Conservation (phyloP, 768 basidiomycete genomes). For the Sporobolomyces phaffii region DNA sequence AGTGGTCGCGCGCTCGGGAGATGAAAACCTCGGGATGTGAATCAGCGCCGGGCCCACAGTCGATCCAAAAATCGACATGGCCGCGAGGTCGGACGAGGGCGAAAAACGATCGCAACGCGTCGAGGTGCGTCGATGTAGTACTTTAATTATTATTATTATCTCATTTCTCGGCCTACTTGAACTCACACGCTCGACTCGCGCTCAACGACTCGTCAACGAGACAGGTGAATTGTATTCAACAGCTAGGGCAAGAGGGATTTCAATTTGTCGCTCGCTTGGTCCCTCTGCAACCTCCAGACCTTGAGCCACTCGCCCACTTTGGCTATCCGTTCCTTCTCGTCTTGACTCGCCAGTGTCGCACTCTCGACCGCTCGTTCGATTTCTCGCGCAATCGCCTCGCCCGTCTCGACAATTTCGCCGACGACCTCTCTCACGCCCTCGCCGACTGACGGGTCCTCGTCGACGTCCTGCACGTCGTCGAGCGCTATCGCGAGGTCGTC, state of each 20-base stretch:
- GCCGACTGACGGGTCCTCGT: not conserved
- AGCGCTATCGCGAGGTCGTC: conserved; percentile 29
- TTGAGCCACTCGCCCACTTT: conserved; percentile 13
- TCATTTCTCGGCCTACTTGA: no score
- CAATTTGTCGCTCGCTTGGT: conserved; percentile 3
- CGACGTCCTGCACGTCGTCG: conserved; percentile 15
- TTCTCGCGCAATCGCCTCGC: not conserved
- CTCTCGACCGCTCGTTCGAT: conserved; percentile 3
- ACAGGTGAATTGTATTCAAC: no score
- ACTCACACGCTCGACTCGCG: no score
- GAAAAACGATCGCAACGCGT: conserved; percentile 2
- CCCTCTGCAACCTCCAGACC: conserved; percentile 21
- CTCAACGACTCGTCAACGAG: no score
- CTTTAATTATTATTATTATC: no score
- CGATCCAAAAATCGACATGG: conserved; percentile 3
- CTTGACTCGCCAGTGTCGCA: not conserved
- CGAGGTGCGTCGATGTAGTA: no score
- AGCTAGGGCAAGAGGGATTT: no score
- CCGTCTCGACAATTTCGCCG: not conserved
- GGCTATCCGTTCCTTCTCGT: not conserved
- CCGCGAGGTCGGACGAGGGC: not conserved
- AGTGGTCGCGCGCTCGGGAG: not conserved
- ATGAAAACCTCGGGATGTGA: not conserved
- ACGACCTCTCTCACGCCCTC: not conserved
- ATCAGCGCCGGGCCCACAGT: not conserved